Percentiles rank a stretch among this genome's conserved stretches.
These are phyloP conservation scores for Saturnispora dispora DNA, from an alignment of 805 yeast genomes.

Conservation along the genomic window DNA sequence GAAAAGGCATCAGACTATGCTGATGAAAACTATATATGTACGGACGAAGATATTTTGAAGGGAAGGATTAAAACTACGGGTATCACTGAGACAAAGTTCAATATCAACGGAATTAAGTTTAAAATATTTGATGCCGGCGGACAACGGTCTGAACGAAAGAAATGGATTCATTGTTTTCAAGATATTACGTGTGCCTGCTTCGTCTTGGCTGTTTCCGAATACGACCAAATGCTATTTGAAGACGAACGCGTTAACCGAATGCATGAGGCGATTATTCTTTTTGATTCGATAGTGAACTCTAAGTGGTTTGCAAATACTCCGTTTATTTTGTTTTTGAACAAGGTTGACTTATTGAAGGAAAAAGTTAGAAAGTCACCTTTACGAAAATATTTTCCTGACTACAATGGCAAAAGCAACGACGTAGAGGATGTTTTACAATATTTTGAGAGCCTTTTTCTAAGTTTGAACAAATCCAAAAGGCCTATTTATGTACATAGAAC, in stretches of 20 bases:
- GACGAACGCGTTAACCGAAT: constrained; percentile 83
- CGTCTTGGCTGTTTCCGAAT: constrained; percentile 85
- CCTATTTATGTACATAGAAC: constrained; percentile 90
- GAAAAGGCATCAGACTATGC: constrained; percentile 61
- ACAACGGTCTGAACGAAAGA: constrained; percentile 80
- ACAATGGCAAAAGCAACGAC: constrained; percentile 54
- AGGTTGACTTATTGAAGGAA: constrained; percentile 69
- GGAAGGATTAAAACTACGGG: constrained; percentile 96
- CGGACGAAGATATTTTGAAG: constrained; percentile 74
- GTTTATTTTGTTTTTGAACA: constrained; percentile 81
- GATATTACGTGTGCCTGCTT: constrained; percentile 81
- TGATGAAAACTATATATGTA: constrained; percentile 54
- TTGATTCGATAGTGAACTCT: constrained; percentile 76
- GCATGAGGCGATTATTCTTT: constrained; percentile 80
- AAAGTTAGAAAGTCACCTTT: constrained; percentile 64
- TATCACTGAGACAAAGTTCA: constrained; percentile 77
- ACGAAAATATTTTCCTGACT: constrained; percentile 68
- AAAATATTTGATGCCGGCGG: constrained; percentile 95
- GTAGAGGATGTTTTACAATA: constrained; percentile 59
- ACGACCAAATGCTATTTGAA: constrained; percentile 85
- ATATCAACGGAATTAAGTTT: constrained; percentile 53
- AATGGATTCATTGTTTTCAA: constrained; percentile 94
- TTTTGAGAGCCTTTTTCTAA: constrained; percentile 59
- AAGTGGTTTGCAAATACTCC: constrained; percentile 81
- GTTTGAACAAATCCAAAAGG: constrained; percentile 51